These are phyloP conservation scores for Meira nashicola DNA, from an alignment of 1,284 basidiomycete species.

Conservation along the genomic window DNA sequence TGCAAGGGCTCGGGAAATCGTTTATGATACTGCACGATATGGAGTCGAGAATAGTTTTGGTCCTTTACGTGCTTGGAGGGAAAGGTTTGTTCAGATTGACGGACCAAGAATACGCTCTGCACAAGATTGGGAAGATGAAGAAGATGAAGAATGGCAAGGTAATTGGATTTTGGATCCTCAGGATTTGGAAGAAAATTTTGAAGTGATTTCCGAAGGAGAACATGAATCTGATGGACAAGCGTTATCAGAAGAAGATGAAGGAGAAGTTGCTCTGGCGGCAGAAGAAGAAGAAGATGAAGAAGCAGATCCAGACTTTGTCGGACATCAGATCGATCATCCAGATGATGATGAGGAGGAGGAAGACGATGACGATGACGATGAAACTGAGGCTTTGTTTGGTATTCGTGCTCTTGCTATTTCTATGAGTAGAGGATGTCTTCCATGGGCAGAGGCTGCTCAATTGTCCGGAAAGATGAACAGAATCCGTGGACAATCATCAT, in stretches of 20 bases:
- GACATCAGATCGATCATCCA: not conserved
- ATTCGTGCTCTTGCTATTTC: conserved; percentile 4
- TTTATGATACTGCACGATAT: conserved; percentile 5
- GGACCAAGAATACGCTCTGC: not conserved
- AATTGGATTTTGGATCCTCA: too few relatives aligned
- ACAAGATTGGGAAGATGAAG: not conserved
- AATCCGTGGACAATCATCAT: too few relatives aligned
- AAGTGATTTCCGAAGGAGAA: too few relatives aligned
- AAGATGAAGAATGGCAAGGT: not conserved
- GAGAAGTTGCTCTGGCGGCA: not conserved
- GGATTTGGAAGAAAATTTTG: too few relatives aligned
- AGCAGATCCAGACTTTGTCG: not conserved
- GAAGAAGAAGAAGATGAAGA: conserved; percentile 1
- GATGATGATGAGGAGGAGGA: conserved; percentile 2
- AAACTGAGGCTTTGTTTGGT: not conserved
- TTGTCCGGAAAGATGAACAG: not conserved
- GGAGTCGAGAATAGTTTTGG: conserved; percentile 7
- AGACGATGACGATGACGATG: not conserved
- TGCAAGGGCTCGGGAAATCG: conserved; percentile 2
- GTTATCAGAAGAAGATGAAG: not conserved
- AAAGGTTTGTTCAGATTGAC: not conserved
- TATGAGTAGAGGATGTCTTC: not conserved
- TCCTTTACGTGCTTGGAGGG: conserved; percentile 3
- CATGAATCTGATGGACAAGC: too few relatives aligned
- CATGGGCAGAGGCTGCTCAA: not conserved